Evolutionary conservation across 2,329 filamentous ascomycete genomes (phyloP).

Genomic region (Aspergillus aculeatinus): DNA sequence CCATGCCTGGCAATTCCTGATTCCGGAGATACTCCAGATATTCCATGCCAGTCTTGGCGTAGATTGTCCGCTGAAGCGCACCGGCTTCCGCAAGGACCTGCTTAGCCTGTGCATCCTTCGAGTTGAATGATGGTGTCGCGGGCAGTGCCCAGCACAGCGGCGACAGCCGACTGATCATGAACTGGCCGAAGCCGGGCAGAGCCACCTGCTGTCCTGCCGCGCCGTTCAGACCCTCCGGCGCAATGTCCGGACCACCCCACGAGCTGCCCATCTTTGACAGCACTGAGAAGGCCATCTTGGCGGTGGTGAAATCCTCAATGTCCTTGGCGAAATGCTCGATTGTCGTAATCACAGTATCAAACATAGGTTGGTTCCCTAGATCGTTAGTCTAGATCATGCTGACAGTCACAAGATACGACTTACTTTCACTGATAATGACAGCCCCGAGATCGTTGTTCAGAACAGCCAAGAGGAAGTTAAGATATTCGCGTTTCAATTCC

Average conservation of each 20-base stretch:
- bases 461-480: conserved; percentile 90
- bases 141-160: conserved; percentile 87
- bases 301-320: conserved; percentile 63
- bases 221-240: conserved; percentile 40
- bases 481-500: conserved; percentile 87
- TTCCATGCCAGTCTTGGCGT: conserved; percentile 79
- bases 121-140: conserved; percentile 73
- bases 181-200: conserved; percentile 85
- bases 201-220: conserved; percentile 40
- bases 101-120: conserved; percentile 82
- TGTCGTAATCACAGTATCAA: conserved; percentile 82
- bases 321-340: conserved; percentile 83
- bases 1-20: conserved; percentile 48
- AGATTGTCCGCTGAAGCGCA: conserved; percentile 81
- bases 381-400: conserved; percentile 6
- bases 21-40: conserved; percentile 61
- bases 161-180: conserved; percentile 87
- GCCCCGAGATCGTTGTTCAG: conserved; percentile 84
- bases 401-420: conserved; percentile 23
- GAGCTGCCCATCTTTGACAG: conserved; percentile 78
- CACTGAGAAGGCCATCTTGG: conserved; percentile 76
- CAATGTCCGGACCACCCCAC: conserved; percentile 84
- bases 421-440: conserved; percentile 78
- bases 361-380: conserved; percentile 77
- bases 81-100: conserved; percentile 88